Evolutionary conservation across 805 yeast genomes (phyloP).

Genomic region (Lachancea nothofagi): DNA sequence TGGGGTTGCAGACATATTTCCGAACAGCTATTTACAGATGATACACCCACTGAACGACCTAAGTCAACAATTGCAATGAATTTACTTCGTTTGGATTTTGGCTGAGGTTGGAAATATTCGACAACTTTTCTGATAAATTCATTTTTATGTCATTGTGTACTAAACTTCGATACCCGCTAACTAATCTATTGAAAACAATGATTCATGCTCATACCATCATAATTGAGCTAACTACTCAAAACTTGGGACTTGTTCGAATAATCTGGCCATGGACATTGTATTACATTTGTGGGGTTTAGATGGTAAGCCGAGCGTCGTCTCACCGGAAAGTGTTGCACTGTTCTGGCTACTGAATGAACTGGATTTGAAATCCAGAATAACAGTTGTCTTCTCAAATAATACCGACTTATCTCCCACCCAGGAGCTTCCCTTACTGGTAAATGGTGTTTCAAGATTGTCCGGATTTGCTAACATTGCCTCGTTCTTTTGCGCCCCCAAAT

Average conservation of each 20-base stretch:
- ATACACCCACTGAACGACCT: neutral
- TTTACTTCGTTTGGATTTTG: no score
- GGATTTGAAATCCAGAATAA: constrained; percentile 16
- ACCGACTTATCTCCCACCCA: constrained; percentile 47
- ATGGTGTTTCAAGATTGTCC: constrained; percentile 25
- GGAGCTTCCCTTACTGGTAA: constrained; percentile 45
- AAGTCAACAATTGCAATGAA: neutral
- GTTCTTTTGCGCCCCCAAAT: constrained; percentile 29
- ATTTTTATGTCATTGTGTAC: no score
- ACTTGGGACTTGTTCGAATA: no score
- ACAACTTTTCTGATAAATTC: no score
- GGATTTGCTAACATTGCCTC: constrained; percentile 41
- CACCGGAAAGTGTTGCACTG: constrained; percentile 30
- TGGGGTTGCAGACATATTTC: constrained; percentile 12
- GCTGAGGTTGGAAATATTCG: no score
- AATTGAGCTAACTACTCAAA: no score
- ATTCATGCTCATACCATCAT: constrained; percentile 1
- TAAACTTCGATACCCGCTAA: no score
- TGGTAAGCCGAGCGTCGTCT: constrained; percentile 23
- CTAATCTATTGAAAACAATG: no score
- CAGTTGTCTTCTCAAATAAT: constrained; percentile 52
- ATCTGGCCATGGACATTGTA: constrained; percentile 7
- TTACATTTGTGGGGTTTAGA: constrained; percentile 29
- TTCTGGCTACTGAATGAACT: constrained; percentile 21
- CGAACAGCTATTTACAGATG: neutral